Conservation (phyloP, 768 basidiomycete species). For the Leccinellum luteum region DNA sequence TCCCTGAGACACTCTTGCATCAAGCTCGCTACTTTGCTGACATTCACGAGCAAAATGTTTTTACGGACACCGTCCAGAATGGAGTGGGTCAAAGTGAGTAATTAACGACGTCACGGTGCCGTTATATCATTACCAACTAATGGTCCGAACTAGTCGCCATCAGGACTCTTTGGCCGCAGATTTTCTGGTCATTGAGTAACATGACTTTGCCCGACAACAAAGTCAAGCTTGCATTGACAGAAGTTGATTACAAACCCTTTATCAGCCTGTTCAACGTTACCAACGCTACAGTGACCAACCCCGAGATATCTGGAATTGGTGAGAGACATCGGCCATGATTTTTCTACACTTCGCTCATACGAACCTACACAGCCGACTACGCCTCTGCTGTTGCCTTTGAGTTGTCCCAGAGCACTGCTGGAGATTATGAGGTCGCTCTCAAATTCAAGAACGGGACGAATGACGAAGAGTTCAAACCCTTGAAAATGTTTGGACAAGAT, state of each 20-base stretch:
- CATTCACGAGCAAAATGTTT: conserved; percentile 74
- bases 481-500: conserved; percentile 62
- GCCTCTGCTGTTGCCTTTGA: conserved; percentile 73
- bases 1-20: conserved; percentile 66
- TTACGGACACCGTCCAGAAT: conserved; percentile 54
- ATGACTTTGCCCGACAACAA: conserved; percentile 74
- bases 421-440: conserved; percentile 71
- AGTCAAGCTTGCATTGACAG: conserved; percentile 71
- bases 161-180: conserved; percentile 68
- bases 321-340: conserved; percentile 26
- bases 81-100: conserved; percentile 75
- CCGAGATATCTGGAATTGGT: conserved; percentile 66
- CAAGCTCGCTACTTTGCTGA: conserved; percentile 74
- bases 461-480: conserved; percentile 49
- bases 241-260: conserved; percentile 86
- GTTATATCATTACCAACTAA: not conserved
- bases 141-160: conserved; percentile 60
- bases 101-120: not conserved
- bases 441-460: conserved; percentile 79
- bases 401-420: conserved; percentile 58
- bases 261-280: conserved; percentile 82
- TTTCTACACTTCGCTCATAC: not conserved
- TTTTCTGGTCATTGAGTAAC: conserved; percentile 69
- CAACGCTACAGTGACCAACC: conserved; percentile 55
- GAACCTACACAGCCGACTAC: conserved; percentile 57